Conservation (phyloP, 495 filamentous ascomycete species). For the Cercophora sp. region DNA sequence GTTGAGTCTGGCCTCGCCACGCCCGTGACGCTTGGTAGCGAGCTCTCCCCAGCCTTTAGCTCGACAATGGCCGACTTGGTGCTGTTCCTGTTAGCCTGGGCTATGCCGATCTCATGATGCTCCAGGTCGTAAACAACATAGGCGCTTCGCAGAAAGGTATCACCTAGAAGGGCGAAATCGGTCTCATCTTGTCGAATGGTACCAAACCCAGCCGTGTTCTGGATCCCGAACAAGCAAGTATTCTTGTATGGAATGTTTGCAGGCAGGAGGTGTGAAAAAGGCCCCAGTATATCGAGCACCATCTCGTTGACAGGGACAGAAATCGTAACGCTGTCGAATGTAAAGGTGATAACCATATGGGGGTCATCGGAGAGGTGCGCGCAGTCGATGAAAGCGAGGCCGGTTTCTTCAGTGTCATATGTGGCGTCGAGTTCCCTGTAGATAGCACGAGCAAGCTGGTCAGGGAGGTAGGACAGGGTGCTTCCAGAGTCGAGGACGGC, state of each 20-base stretch:
- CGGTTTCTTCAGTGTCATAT: constrained; percentile 33
- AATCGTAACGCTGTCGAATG: constrained; percentile 55
- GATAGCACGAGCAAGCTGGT: constrained; percentile 53
- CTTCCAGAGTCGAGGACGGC: constrained; percentile 87
- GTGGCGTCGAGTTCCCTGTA: constrained; percentile 54
- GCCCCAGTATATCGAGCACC: constrained; percentile 52
- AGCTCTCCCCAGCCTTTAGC: constrained; percentile 30
- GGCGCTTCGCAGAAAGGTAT: constrained; percentile 87
- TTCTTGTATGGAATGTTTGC: constrained; percentile 27
- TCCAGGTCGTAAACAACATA: constrained; percentile 91
- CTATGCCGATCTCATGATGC: constrained; percentile 80
- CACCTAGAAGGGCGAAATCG: constrained; percentile 55
- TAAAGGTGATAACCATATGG: constrained; percentile 56
- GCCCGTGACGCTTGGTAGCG: constrained; percentile 39
- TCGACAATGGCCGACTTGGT: constrained; percentile 48
- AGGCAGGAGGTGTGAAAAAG: constrained; percentile 18
- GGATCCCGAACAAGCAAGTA: constrained; percentile 42
- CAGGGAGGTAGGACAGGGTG: constrained; percentile 74
- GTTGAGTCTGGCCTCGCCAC: constrained; percentile 22
- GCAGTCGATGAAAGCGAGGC: constrained; percentile 47
- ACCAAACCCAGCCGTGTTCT: constrained; percentile 29
- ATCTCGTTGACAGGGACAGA: constrained; percentile 70
- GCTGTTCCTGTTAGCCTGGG: constrained; percentile 79
- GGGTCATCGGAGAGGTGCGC: constrained; percentile 52
- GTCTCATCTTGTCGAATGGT: neutral